Percentiles rank a stretch among this genome's conserved stretches.
These are phyloP conservation scores for Eremomyces bilateralis DNA, from an alignment of 495 filamentous ascomycete genomes.

Conservation along the genomic window DNA sequence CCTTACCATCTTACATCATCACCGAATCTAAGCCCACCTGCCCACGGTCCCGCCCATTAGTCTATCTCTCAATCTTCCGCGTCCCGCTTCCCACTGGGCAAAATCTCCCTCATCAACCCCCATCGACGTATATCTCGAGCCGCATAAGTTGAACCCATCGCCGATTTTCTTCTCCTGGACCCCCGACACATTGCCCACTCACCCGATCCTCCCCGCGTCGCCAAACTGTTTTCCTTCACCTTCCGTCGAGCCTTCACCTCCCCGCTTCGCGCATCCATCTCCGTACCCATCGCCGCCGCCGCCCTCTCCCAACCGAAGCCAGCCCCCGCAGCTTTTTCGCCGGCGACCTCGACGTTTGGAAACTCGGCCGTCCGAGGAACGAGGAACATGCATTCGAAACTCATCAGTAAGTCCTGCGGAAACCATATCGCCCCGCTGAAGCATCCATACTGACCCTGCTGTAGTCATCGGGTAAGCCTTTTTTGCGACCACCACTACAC, in stretches of 20 bases:
- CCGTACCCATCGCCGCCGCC: constrained; percentile 39
- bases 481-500: constrained; percentile 6
- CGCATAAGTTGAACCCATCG: no score
- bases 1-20: no score
- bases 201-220: constrained; percentile 4
- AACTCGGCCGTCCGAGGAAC: constrained; percentile 7
- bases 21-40: no score
- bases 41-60: no score
- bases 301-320: constrained; percentile 34
- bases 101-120: neutral
- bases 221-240: constrained; percentile 74
- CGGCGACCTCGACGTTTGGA: constrained; percentile 13
- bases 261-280: constrained; percentile 34
- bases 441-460: no score
- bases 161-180: no score
- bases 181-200: neutral
- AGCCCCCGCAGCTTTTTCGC: constrained; percentile 11
- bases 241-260: constrained; percentile 41
- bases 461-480: constrained; percentile 1
- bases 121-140: no score
- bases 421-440: neutral
- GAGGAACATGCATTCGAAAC: constrained; percentile 21
- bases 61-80: no score
- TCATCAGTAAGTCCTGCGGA: constrained; percentile 16
- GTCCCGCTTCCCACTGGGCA: neutral